These are phyloP conservation scores for Chalciporus pseudorubinellus DNA, from an alignment of 768 basidiomycete species.

Conservation along the genomic window DNA sequence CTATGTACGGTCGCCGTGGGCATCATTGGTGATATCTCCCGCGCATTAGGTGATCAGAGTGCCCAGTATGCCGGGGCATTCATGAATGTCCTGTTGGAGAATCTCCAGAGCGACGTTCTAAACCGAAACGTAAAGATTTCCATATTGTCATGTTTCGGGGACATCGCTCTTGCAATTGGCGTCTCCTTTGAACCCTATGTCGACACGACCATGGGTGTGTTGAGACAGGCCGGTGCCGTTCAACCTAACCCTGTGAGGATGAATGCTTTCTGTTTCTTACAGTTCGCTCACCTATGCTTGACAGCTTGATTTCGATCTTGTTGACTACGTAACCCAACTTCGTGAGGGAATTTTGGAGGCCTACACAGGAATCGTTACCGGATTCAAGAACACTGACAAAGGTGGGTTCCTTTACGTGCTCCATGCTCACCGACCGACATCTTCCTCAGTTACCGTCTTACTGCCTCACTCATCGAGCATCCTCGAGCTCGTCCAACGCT, in stretches of 20 bases:
- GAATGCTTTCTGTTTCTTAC: neutral
- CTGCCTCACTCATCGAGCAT: slow-evolving; percentile 70
- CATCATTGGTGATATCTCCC: slow-evolving; percentile 94
- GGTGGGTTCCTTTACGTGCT: slow-evolving; percentile 37
- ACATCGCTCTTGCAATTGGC: slow-evolving; percentile 92
- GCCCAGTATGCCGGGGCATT: slow-evolving; percentile 82
- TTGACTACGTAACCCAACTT: slow-evolving; percentile 87
- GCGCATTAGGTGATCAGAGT: slow-evolving; percentile 84
- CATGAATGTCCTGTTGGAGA: slow-evolving; percentile 90
- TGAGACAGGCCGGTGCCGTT: slow-evolving; percentile 86
- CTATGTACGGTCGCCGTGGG: slow-evolving; percentile 95
- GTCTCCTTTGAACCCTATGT: slow-evolving; percentile 84
- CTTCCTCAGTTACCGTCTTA: slow-evolving; percentile 34
- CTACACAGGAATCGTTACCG: slow-evolving; percentile 91
- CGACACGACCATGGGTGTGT: slow-evolving; percentile 85
- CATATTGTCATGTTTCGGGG: slow-evolving; percentile 94
- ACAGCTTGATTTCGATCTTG: slow-evolving; percentile 81
- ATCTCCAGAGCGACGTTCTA: slow-evolving; percentile 85
- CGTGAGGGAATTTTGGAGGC: slow-evolving; percentile 97
- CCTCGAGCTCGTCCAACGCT: slow-evolving; percentile 77
- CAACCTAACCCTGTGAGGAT: slow-evolving; percentile 79
- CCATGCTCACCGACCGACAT: neutral
- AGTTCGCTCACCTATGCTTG: slow-evolving; percentile 6
- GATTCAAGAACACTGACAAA: slow-evolving; percentile 80
- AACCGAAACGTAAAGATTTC: slow-evolving; percentile 95